A percentile compares a stretch with the other conserved stretches of the same genome.
These are phyloP conservation scores for Hirsutella minnesotensis DNA, from an alignment of 2,329 filamentous ascomycete genomes.

Conservation along the genomic window DNA sequence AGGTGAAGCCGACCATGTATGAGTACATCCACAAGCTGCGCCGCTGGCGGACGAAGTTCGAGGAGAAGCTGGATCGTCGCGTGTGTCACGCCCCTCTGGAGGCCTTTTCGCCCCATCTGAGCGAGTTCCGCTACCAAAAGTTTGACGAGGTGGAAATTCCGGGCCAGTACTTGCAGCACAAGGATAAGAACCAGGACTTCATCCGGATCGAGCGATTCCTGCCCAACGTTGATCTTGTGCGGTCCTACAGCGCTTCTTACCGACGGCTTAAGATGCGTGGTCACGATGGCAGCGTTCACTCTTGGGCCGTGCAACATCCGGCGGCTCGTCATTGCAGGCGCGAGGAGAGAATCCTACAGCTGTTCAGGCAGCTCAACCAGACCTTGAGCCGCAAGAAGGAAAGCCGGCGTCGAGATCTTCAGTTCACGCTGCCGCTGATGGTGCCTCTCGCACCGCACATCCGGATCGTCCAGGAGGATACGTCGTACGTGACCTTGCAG, in stretches of 20 bases:
- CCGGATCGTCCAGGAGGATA: conserved; percentile 88
- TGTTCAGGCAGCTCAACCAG: conserved; percentile 96
- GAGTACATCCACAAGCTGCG: conserved; percentile 97
- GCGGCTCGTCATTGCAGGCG: conserved; percentile 83
- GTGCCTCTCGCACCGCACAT: conserved; percentile 91
- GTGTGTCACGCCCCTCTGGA: conserved; percentile 65
- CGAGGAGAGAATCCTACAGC: conserved; percentile 87
- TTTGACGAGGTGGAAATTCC: conserved; percentile 98
- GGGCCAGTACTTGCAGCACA: conserved; percentile 91
- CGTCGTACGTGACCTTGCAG: conserved; percentile 87
- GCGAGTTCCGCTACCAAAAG: conserved; percentile 94
- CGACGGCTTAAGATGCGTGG: conserved; percentile 90
- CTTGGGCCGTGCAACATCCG: conserved; percentile 93
- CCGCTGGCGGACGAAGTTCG: conserved; percentile 93
- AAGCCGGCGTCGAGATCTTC: conserved; percentile 80
- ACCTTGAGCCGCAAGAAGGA: conserved; percentile 88
- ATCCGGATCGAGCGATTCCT: conserved; percentile 94
- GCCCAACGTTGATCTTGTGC: conserved; percentile 85
- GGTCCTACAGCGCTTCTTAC: conserved; percentile 83
- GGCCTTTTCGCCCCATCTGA: conserved; percentile 77
- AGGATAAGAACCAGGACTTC: conserved; percentile 98
- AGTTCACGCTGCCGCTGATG: conserved; percentile 94
- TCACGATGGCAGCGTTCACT: conserved; percentile 93
- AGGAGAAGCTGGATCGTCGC: conserved; percentile 88
- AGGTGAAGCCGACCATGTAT: conserved; percentile 90